Evolutionary conservation across 805 yeast genomes (phyloP), one percentile per base, ranked within the genome.

Genomic region (Suhomyces emberorum): DNA sequence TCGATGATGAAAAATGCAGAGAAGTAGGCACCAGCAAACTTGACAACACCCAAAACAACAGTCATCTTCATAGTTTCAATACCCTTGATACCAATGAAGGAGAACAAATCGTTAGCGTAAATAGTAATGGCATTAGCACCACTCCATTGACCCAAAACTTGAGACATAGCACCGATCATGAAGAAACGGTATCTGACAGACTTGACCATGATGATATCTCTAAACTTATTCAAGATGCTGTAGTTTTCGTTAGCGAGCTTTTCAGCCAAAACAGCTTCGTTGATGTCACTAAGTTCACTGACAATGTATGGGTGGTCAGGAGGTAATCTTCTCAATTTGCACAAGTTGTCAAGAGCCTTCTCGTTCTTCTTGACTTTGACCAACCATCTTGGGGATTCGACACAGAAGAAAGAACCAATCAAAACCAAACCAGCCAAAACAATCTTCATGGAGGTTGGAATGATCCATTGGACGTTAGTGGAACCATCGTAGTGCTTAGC

Each of bases 91-190:
- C 81, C 80, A 35, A 69, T 68, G 40, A 72, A 56, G 4, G 64
- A 65, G 41, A 75, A 70, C 17, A 37, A 37, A 34, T 72, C 75
- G 2, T 81, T 74, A 25, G 81, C 75, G 45, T 77, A 77, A 32
- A 76, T 73, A 3, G 81, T 76, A 30, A 77, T 58, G 6, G 79
- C 69, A 44, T 69, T 70, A 5, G 80, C 76, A 34, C 80, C 79
- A n/a, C 76, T 68, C 81, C 81, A 77, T 55, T 77, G 81, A 24
- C 72, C 73, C 26, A 76, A 58, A 10, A 75, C 27, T 52, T 75
- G 81, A 20, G 70, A 61, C 37, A 53, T 41, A n/a, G 29, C 38
- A 29, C 76, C 70, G 25, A 76, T 43, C 6, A 57, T 45, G 31
- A 76, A 61, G 40, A 62, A 61, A 54, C 81, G 62, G 55, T 71